A percentile compares a stretch with the other conserved stretches of the same genome.
These are phyloP conservation scores for Phaseolus coccineus DNA, from an alignment of 331 rosid species.

Conservation along the genomic window DNA sequence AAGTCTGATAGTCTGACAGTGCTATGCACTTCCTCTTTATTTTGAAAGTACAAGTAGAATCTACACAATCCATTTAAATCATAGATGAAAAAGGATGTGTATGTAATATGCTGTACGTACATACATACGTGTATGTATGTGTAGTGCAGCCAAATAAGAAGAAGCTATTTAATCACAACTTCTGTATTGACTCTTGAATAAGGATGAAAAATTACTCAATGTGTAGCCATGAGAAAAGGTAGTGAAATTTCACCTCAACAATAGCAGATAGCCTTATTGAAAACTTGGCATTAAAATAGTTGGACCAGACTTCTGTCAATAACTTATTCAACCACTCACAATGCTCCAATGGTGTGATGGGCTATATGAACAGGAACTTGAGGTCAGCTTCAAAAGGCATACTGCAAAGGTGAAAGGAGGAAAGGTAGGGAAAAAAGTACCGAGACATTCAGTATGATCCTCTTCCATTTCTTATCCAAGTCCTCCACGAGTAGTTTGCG, in stretches of 20 bases:
- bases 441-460: slow-evolving; percentile 64
- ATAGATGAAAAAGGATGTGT: not conserved
- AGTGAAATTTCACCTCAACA: slow-evolving; percentile 72
- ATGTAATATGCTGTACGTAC: not conserved
- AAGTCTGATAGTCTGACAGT: not conserved
- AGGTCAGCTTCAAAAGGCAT: slow-evolving; percentile 42
- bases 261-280: slow-evolving; percentile 71
- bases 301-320: slow-evolving; percentile 83
- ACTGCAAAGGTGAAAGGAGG: not conserved
- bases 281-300: slow-evolving; percentile 69
- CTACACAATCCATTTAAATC: not conserved
- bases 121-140: not conserved
- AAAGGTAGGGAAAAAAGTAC: slow-evolving; percentile 50
- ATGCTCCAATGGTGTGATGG: slow-evolving; percentile 87
- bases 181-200: not conserved
- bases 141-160: not conserved
- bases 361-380: slow-evolving; percentile 52
- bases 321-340: slow-evolving; percentile 94
- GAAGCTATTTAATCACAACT: not conserved
- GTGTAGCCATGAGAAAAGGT: slow-evolving; percentile 13
- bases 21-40: not conserved
- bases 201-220: slow-evolving; percentile 7
- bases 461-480: slow-evolving; percentile 85
- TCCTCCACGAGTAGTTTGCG: slow-evolving; percentile 82
- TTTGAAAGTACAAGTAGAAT: not conserved